phyloP scores from a whole-genome alignment of 2,329 filamentous ascomycete genomes.

The Penicillium oxalicum region DNA sequence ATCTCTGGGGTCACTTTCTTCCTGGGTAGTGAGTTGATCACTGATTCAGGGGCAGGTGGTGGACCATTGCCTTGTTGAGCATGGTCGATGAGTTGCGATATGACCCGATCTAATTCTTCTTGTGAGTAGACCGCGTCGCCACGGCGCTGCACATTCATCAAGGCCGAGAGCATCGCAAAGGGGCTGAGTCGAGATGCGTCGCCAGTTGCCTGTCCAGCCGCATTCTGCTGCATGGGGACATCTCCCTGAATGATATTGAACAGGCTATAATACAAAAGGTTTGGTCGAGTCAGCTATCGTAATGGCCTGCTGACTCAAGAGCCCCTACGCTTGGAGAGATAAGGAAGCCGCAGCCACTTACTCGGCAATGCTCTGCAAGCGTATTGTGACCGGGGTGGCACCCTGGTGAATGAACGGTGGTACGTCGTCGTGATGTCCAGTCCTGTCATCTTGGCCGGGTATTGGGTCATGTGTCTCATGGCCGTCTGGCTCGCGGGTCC shows the following conservation, averaged over 20 bases:
- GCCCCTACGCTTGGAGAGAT: background rate
- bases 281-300: background rate
- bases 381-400: conserved; percentile 44
- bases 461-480: conserved; percentile 4
- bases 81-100: conserved; percentile 82
- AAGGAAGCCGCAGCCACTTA: conserved; percentile 29
- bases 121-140: conserved; percentile 88
- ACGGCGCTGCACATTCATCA: conserved; percentile 41
- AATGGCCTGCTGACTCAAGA: background rate
- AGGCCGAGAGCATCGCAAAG: conserved; percentile 41
- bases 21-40: conserved; percentile 67
- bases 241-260: conserved; percentile 26
- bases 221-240: conserved; percentile 7
- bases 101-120: conserved; percentile 82
- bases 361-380: conserved; percentile 45
- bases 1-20: conserved; percentile 65
- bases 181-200: conserved; percentile 30
- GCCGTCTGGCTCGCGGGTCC: background rate
- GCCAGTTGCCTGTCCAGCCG: conserved; percentile 14
- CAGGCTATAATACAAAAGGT: conserved; percentile 19
- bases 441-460: conserved; percentile 4
- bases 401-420: conserved; percentile 49
- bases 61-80: conserved; percentile 68
- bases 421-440: conserved; percentile 20
- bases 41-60: conserved; percentile 69